phyloP scores from a whole-genome alignment of 2,329 filamentous ascomycete species.

The Ophiocordyceps australis region DNA sequence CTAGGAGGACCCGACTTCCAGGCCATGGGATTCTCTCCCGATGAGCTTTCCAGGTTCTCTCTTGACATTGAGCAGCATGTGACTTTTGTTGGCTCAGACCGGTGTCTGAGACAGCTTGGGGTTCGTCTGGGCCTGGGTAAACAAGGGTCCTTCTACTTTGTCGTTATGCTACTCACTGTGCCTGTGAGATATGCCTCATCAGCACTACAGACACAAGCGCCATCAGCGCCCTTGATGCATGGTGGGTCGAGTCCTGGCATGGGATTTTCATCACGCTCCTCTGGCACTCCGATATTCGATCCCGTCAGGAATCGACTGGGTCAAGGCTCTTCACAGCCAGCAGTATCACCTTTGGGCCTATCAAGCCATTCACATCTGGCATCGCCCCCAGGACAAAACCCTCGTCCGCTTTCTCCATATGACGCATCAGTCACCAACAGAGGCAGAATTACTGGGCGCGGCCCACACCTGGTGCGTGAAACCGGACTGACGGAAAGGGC shows the following conservation, averaged over 20 bases:
- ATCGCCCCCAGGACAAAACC: slow-evolving; percentile 5
- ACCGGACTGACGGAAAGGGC: too few relatives aligned
- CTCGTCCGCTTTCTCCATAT: too few relatives aligned
- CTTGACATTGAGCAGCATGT: slow-evolving; percentile 36
- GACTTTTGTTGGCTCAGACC: slow-evolving; percentile 31
- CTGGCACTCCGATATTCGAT: slow-evolving; percentile 29
- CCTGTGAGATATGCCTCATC: too few relatives aligned
- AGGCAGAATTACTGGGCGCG: too few relatives aligned
- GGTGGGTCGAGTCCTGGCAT: too few relatives aligned
- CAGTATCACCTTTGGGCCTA: slow-evolving; percentile 1
- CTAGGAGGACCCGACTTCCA: slow-evolving; percentile 36
- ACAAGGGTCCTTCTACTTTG: slow-evolving; percentile 42
- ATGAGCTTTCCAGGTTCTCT: slow-evolving; percentile 32
- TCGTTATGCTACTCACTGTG: slow-evolving; percentile 29
- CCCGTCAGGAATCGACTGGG: slow-evolving; percentile 20
- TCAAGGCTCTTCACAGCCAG: slow-evolving; percentile 11
- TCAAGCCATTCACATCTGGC: not conserved
- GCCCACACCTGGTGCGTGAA: too few relatives aligned
- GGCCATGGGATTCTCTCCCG: slow-evolving; percentile 30
- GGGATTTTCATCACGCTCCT: slow-evolving; percentile 26
- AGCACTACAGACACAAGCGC: too few relatives aligned
- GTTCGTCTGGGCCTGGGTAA: slow-evolving; percentile 39
- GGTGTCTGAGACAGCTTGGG: slow-evolving; percentile 28
- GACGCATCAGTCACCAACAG: too few relatives aligned
- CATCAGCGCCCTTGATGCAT: too few relatives aligned